These are phyloP conservation scores for Tetradesmus lagerheimii DNA, from an alignment of 139 green algal species.

Conservation along the genomic window DNA sequence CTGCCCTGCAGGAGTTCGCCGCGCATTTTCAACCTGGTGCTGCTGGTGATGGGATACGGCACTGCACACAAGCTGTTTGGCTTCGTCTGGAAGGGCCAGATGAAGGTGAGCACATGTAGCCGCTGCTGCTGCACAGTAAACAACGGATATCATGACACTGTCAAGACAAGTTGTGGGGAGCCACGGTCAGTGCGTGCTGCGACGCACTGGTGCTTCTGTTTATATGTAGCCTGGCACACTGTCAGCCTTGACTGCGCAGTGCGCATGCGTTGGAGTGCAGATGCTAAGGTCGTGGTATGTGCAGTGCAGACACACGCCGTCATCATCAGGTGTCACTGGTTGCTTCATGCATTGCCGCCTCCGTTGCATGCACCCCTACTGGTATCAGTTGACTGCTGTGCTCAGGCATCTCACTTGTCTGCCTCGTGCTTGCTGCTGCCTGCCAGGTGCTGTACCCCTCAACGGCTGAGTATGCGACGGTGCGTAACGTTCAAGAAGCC, in stretches of 20 bases:
- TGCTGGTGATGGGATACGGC: constrained; percentile 81
- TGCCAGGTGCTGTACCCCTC: constrained; percentile 41
- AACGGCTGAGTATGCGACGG: constrained; percentile 9
- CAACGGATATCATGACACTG: no score
- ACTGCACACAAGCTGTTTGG: constrained; percentile 72
- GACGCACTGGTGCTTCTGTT: no score
- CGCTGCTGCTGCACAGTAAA: neutral
- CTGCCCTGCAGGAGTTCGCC: constrained; percentile 9
- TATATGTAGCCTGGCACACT: no score
- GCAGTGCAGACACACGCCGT: no score
- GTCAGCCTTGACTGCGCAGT: no score
- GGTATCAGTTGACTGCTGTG: neutral
- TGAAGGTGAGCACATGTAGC: neutral
- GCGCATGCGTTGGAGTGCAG: no score
- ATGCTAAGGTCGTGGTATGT: no score
- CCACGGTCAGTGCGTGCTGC: no score
- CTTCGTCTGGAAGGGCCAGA: constrained; percentile 68
- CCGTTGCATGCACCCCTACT: neutral
- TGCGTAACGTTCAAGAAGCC: neutral
- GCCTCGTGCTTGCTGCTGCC: neutral
- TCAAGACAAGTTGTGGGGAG: no score
- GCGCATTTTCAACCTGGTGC: constrained; percentile 26
- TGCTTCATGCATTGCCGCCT: no score
- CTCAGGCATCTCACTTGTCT: neutral
- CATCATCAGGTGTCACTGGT: no score